phyloP scores from a whole-genome alignment of 2,329 filamentous ascomycete species.

The Chaetothyriales sp. region DNA sequence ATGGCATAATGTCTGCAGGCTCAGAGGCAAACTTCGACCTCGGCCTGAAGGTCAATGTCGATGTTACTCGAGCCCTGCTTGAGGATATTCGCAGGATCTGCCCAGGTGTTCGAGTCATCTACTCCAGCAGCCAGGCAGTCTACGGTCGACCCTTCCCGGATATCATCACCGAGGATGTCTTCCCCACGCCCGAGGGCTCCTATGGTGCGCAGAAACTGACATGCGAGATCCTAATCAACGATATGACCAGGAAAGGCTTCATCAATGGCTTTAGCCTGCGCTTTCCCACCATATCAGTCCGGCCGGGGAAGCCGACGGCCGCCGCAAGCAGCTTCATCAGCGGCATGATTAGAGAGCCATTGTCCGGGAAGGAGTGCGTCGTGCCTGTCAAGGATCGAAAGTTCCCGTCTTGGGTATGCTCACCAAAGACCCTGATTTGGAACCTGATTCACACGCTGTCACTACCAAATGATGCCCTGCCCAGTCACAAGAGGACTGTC shows the following conservation, averaged over 20 bases:
- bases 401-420: constrained; percentile 43
- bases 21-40: constrained; percentile 49
- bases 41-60: constrained; percentile 47
- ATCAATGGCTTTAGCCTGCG: constrained; percentile 46
- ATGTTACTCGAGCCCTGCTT: constrained; percentile 43
- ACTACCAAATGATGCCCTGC: constrained; percentile 29
- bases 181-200: constrained; percentile 47
- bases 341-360: constrained; percentile 51
- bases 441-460: constrained; percentile 40
- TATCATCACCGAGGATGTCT: constrained; percentile 37
- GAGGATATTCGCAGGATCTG: constrained; percentile 37
- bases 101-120: constrained; percentile 45
- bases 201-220: constrained; percentile 53
- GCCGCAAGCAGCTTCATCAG: constrained; percentile 52
- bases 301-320: constrained; percentile 45
- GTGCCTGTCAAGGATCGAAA: constrained; percentile 38
- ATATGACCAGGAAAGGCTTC: constrained; percentile 46
- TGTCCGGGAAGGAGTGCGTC: constrained; percentile 41
- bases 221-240: constrained; percentile 49
- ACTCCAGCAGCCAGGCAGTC: constrained; percentile 49
- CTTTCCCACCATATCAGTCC: constrained; percentile 49
- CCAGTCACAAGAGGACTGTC: constrained; percentile 36
- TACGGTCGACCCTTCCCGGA: constrained; percentile 46
- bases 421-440: constrained; percentile 38
- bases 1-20: constrained; percentile 54